A percentile compares a stretch with the other conserved stretches of the same genome.
Conservation (phyloP, 129 eudicot genomes). For the Smallanthus sonchifolius region DNA sequence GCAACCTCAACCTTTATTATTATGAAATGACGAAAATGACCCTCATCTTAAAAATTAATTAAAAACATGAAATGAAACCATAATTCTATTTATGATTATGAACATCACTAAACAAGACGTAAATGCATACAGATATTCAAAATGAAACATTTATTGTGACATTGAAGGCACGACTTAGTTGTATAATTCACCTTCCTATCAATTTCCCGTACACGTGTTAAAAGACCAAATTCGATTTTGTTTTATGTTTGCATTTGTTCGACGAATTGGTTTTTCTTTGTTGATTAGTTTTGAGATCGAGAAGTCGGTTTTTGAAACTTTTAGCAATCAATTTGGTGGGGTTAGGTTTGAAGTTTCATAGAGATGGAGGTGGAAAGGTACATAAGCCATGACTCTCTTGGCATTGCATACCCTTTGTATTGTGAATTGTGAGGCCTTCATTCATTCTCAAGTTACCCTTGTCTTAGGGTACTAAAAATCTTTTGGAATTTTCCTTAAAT, state of each 20-base stretch:
- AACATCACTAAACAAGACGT: neutral
- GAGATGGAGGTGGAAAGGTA: constrained; percentile 22
- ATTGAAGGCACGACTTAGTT: constrained; percentile 1
- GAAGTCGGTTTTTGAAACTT: constrained; percentile 31
- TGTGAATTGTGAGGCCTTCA: constrained; percentile 38
- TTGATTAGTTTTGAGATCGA: constrained; percentile 13
- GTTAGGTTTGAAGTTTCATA: constrained; percentile 19
- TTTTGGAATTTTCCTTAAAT: constrained; percentile 19
- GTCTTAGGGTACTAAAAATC: constrained; percentile 28
- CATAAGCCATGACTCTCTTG: constrained; percentile 17
- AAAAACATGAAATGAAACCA: neutral
- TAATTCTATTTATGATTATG: neutral
- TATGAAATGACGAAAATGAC: constrained; percentile 25
- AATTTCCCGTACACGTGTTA: constrained; percentile 32
- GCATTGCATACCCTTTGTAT: constrained; percentile 17
- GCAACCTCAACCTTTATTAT: neutral
- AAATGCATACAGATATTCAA: constrained; percentile 1
- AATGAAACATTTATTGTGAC: constrained; percentile 8
- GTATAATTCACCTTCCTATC: constrained; percentile 4
- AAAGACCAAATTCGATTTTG: constrained; percentile 26
- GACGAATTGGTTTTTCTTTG: constrained; percentile 1
- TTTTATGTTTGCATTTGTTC: constrained; percentile 19
- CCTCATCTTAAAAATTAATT: constrained; percentile 6
- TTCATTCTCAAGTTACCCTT: constrained; percentile 32
- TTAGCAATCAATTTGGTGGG: constrained; percentile 33